A percentile compares a stretch with the other conserved stretches of the same genome.
These are phyloP conservation scores for Canna indica DNA, from an alignment of 176 grass and related monocot genomes.

Conservation along the genomic window DNA sequence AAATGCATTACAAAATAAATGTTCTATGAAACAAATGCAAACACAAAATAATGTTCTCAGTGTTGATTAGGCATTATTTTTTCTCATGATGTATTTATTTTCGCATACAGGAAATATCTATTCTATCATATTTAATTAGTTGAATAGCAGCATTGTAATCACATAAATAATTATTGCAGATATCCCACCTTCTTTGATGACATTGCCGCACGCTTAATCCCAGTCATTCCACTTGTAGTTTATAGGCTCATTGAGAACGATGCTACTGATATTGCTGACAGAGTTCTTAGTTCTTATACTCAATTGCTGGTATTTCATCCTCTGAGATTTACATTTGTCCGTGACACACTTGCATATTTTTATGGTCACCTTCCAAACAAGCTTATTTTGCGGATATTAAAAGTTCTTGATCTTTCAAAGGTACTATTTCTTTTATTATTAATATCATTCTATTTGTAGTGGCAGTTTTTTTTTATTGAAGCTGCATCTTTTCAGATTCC, in stretches of 20 bases:
- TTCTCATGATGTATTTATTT: too few relatives aligned
- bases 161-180: slow-evolving; percentile 42
- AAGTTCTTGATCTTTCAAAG: slow-evolving; percentile 72
- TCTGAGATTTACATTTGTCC: slow-evolving; percentile 87
- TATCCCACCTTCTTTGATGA: slow-evolving; percentile 95
- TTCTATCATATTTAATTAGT: slow-evolving; percentile 6
- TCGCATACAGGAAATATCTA: not conserved
- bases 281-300: slow-evolving; percentile 79
- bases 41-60: too few relatives aligned
- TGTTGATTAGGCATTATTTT: too few relatives aligned
- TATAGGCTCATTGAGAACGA: slow-evolving; percentile 97
- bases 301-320: slow-evolving; percentile 80
- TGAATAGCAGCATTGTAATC: not conserved
- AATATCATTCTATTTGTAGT: not conserved
- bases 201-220: slow-evolving; percentile 83
- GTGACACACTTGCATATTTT: slow-evolving; percentile 98
- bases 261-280: slow-evolving; percentile 70
- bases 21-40: too few relatives aligned
- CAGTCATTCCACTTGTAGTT: slow-evolving; percentile 83
- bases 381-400: slow-evolving; percentile 76
- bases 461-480: not conserved
- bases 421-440: slow-evolving; percentile 19
- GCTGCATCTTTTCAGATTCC: slow-evolving; percentile 46
- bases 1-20: too few relatives aligned
- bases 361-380: slow-evolving; percentile 85